These are phyloP conservation scores for Lotmaria passim DNA, from an alignment of 208 protist genomes.

Conservation along the genomic window DNA sequence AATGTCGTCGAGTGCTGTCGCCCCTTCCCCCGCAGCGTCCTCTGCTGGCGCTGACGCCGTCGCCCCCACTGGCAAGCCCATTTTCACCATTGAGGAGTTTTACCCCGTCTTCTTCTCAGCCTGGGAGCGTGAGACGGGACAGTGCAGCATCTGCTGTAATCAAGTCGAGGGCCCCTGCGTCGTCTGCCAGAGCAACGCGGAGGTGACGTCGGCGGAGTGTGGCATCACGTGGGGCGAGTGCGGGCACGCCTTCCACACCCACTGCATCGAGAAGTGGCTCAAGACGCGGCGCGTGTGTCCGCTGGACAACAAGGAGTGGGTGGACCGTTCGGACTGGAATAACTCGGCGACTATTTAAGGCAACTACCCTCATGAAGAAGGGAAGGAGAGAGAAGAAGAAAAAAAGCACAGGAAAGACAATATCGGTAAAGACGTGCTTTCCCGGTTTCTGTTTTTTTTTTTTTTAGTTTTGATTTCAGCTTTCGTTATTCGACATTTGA, in stretches of 20 bases:
- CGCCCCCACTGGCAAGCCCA: background rate
- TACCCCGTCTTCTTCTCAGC: constrained; percentile 96
- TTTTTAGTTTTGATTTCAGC: background rate
- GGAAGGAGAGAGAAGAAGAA: background rate
- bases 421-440: background rate
- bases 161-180: constrained; percentile 98
- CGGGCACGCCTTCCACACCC: constrained; percentile 98
- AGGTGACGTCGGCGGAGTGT: constrained; percentile 75
- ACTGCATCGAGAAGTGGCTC: constrained; percentile 99
- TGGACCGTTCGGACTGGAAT: constrained; percentile 81
- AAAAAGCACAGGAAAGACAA: constrained; percentile 7
- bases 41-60: background rate
- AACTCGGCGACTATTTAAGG: constrained; percentile 9
- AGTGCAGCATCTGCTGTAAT: constrained; percentile 98
- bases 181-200: constrained; percentile 93
- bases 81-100: constrained; percentile 92
- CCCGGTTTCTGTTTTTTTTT: background rate
- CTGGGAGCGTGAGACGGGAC: constrained; percentile 96
- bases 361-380: background rate
- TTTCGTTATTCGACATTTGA: no score
- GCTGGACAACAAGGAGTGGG: constrained; percentile 96
- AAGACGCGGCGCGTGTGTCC: constrained; percentile 97
- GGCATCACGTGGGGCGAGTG: constrained; percentile 98
- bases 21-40: constrained; percentile 2
- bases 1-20: background rate